Evolutionary conservation across 768 basidiomycete species (phyloP).

Genomic region (Mycena kentingensis): DNA sequence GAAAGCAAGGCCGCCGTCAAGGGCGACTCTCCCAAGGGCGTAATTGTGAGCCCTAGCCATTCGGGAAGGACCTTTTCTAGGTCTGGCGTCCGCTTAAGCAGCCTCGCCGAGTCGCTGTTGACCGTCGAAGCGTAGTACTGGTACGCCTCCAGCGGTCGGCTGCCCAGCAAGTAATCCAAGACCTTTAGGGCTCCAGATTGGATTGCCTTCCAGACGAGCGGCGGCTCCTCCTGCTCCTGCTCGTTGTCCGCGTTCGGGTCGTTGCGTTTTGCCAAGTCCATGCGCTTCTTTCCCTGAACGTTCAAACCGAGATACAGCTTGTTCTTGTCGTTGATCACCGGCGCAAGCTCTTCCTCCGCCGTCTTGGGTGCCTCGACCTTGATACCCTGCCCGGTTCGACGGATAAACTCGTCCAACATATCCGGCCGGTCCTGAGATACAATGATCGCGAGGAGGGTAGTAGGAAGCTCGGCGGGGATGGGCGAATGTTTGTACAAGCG

Average conservation of each 20-base stretch:
- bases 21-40: conserved; percentile 53
- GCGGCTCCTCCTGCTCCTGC: conserved; percentile 20
- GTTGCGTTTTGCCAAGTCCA: conserved; percentile 51
- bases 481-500: conserved; percentile 44
- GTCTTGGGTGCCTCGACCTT: conserved; percentile 31
- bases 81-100: conserved; percentile 40
- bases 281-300: conserved; percentile 65
- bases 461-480: conserved; percentile 29
- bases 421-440: conserved; percentile 45
- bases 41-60: conserved; percentile 55
- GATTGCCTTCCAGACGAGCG: conserved; percentile 49
- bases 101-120: conserved; percentile 44
- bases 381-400: conserved; percentile 49
- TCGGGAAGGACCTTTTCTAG: conserved; percentile 44
- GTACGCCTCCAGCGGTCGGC: conserved; percentile 53
- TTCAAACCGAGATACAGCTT: conserved; percentile 59
- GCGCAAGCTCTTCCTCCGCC: conserved; percentile 29
- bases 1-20: conserved; percentile 49
- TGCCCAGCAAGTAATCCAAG: conserved; percentile 50
- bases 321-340: conserved; percentile 39
- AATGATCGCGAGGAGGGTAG: conserved; percentile 29
- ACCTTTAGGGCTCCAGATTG: conserved; percentile 32
- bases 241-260: conserved; percentile 45
- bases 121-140: conserved; percentile 47
- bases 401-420: conserved; percentile 59